Conservation (phyloP, 2,329 filamentous ascomycete species). For the Aspergillus fijiensis region DNA sequence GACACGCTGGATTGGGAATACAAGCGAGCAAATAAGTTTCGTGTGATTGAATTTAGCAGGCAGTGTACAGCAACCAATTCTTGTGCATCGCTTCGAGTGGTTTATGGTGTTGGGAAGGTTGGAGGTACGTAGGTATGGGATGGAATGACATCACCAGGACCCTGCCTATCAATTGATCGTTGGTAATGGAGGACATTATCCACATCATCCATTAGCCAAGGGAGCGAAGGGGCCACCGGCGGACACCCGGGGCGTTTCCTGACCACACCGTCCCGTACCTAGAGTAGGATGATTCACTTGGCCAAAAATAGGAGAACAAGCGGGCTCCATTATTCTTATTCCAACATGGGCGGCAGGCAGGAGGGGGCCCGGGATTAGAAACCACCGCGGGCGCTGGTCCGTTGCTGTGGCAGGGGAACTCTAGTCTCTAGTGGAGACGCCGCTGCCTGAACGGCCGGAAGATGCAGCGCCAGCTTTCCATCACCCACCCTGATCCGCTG, state of each 20-base stretch:
- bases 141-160: conserved; percentile 2
- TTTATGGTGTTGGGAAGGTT: no score
- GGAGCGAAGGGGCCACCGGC: background rate
- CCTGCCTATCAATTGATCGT: background rate
- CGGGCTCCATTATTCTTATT: background rate
- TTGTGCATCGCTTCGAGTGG: no score
- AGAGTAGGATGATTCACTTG: background rate
- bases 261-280: background rate
- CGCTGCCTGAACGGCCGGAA: conserved; percentile 17
- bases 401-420: conserved; percentile 38
- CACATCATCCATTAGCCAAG: background rate
- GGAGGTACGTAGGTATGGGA: no score
- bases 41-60: background rate
- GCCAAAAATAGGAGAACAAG: conserved; percentile 6
- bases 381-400: conserved; percentile 9
- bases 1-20: background rate
- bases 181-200: conserved; percentile 2
- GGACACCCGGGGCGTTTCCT: conserved; percentile 4
- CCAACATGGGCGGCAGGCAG: conserved; percentile 19
- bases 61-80: background rate
- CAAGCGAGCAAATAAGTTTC: background rate
- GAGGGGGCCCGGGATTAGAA: conserved; percentile 7
- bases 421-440: conserved; percentile 26
- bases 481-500: conserved; percentile 4
- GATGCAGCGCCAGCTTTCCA: conserved; percentile 3